phyloP scores from a whole-genome alignment of 805 yeast genomes.

The Teunomyces cretensis region DNA sequence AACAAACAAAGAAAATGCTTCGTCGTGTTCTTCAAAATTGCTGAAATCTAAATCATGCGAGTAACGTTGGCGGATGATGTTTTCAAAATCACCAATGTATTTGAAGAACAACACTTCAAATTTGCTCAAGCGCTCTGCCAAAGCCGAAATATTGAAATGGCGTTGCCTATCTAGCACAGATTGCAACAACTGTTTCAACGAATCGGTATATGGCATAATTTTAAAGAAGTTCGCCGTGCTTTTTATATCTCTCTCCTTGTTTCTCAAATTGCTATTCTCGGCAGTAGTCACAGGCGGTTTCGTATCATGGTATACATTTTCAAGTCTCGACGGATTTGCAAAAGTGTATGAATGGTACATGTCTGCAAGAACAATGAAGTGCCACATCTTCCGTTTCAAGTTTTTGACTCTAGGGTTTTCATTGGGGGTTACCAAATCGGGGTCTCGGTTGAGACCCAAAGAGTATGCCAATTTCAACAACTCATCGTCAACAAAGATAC shows the following conservation, averaged over 20 bases:
- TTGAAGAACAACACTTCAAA: conserved; percentile 5
- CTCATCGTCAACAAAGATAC: not conserved
- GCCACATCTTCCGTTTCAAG: conserved; percentile 10
- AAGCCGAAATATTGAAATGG: conserved; percentile 1
- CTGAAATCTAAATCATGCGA: not conserved
- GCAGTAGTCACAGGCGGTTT: conserved; percentile 10
- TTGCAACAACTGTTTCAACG: not conserved
- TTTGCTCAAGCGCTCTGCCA: conserved; percentile 5
- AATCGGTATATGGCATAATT: not conserved
- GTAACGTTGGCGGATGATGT: not conserved
- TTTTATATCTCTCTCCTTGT: conserved; percentile 9
- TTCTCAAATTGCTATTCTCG: conserved; percentile 9
- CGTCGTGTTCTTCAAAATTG: conserved; percentile 1
- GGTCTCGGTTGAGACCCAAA: conserved; percentile 20
- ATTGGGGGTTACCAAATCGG: conserved; percentile 12
- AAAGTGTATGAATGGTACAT: conserved; percentile 7
- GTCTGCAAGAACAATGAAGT: conserved; percentile 9
- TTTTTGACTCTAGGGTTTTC: conserved; percentile 7
- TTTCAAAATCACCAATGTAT: conserved; percentile 3
- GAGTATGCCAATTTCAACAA: conserved; percentile 18
- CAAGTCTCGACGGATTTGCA: conserved; percentile 9
- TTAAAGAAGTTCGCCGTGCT: not conserved
- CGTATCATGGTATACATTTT: conserved; percentile 13
- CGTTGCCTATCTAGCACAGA: not conserved
- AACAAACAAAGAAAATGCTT: conserved; percentile 8